phyloP scores from a whole-genome alignment of 1,284 basidiomycete genomes.

The Athelia psychrophila region DNA sequence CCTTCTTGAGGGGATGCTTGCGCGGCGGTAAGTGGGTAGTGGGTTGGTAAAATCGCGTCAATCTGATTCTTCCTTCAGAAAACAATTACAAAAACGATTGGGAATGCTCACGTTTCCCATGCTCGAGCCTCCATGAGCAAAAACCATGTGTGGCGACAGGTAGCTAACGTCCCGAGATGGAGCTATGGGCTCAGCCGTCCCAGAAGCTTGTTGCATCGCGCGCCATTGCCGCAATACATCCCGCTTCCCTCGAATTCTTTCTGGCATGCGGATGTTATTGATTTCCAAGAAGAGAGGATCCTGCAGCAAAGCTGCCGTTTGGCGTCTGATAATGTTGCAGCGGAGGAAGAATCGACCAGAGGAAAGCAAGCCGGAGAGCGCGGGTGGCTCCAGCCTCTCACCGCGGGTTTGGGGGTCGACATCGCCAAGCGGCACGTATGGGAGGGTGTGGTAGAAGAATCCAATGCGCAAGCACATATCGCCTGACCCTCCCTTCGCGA shows the following conservation, averaged over 20 bases:
- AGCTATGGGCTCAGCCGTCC: conserved; percentile 23
- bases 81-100: background rate
- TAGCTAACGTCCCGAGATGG: background rate
- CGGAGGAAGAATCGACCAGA: conserved; percentile 44
- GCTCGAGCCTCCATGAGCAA: conserved; percentile 40
- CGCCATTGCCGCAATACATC: conserved; percentile 17
- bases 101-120: conserved; percentile 41
- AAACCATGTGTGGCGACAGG: background rate
- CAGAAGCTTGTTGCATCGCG: conserved; percentile 19
- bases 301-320: conserved; percentile 28
- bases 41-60: conserved; percentile 13
- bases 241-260: conserved; percentile 25
- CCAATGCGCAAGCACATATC: conserved; percentile 44
- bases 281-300: conserved; percentile 53
- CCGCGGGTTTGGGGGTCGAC: conserved; percentile 22
- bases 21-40: too few relatives aligned
- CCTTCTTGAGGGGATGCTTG: background rate
- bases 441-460: conserved; percentile 41
- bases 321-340: conserved; percentile 32
- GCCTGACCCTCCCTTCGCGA: conserved; percentile 37
- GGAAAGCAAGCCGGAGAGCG: conserved; percentile 39
- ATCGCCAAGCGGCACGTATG: conserved; percentile 44
- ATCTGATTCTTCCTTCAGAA: conserved; percentile 2
- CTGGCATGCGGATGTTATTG: conserved; percentile 22
- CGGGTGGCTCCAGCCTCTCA: conserved; percentile 35